Conservation (phyloP, 495 filamentous ascomycete genomes). For the Emericellopsis terricola region DNA sequence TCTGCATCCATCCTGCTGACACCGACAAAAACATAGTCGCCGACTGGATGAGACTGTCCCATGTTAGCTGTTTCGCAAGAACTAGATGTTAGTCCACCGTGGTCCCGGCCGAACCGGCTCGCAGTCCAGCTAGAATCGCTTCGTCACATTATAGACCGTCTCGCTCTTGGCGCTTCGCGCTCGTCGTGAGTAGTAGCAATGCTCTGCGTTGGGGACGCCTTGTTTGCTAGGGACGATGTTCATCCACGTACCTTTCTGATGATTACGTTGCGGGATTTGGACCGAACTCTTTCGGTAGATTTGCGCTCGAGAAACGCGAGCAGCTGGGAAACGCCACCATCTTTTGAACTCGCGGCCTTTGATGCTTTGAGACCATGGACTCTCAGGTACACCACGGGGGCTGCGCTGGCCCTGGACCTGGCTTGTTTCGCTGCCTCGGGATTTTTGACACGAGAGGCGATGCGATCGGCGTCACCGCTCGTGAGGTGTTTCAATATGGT, state of each 20-base stretch:
- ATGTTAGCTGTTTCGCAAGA: constrained; percentile 70
- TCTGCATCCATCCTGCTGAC: constrained; percentile 43
- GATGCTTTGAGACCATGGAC: constrained; percentile 59
- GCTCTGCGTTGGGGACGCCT: background rate
- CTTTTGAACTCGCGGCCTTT: constrained; percentile 49
- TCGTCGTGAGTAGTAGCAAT: no score
- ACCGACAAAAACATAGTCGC: constrained; percentile 48
- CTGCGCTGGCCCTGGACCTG: constrained; percentile 2
- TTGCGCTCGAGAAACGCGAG: constrained; percentile 73
- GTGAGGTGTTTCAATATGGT: constrained; percentile 17
- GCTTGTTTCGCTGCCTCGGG: background rate
- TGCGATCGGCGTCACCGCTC: constrained; percentile 6
- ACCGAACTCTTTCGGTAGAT: no score
- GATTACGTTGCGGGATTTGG: no score
- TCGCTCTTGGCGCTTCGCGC: no score
- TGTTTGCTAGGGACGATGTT: constrained; percentile 11
- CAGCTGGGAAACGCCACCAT: constrained; percentile 53
- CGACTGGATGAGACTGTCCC: constrained; percentile 50
- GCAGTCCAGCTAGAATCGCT: no score
- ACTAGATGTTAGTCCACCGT: no score
- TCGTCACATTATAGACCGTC: no score
- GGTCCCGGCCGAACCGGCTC: no score
- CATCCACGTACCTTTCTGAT: constrained; percentile 69
- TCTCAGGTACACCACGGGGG: constrained; percentile 21
- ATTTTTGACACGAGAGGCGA: constrained; percentile 6